Conservation (phyloP, 208 protist species). For the Acanthamoeba lenticulata region DNA sequence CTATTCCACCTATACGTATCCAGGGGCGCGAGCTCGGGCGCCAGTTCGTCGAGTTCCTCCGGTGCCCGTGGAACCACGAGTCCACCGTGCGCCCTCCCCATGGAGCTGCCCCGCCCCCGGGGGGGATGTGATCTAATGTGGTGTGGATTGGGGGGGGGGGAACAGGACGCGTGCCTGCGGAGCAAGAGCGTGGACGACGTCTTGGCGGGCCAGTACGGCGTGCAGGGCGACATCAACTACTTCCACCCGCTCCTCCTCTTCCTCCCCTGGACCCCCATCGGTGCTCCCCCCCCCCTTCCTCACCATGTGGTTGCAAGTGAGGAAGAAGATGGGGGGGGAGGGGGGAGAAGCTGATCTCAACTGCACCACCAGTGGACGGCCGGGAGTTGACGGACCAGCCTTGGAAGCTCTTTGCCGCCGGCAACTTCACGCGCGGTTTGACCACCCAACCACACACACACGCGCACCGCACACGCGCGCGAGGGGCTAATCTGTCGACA, state of each 20-base stretch:
- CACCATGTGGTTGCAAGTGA: too few species aligned
- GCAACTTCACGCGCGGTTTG: neutral
- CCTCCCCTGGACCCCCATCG: conserved; percentile 12
- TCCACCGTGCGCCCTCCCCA: neutral
- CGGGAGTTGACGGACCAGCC: neutral
- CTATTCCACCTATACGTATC: neutral
- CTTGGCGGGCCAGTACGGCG: neutral
- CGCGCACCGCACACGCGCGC: neutral
- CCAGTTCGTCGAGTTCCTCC: neutral
- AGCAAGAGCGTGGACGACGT: neutral
- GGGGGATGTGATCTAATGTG: too few species aligned
- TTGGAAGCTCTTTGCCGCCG: neutral
- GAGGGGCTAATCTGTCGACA: neutral
- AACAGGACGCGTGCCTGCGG: neutral
- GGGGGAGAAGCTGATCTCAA: neutral
- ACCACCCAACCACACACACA: neutral
- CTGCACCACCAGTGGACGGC: neutral
- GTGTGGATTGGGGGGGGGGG: neutral
- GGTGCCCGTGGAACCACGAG: neutral
- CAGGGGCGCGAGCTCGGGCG: neutral
- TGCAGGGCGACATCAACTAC: conserved; percentile 10
- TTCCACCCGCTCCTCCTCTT: conserved; percentile 18
- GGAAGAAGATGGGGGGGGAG: too few species aligned
- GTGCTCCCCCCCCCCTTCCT: neutral
- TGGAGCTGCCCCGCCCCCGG: neutral